Conservation (phyloP, 805 yeast genomes). For the Metschnikowia aberdeeniae region DNA sequence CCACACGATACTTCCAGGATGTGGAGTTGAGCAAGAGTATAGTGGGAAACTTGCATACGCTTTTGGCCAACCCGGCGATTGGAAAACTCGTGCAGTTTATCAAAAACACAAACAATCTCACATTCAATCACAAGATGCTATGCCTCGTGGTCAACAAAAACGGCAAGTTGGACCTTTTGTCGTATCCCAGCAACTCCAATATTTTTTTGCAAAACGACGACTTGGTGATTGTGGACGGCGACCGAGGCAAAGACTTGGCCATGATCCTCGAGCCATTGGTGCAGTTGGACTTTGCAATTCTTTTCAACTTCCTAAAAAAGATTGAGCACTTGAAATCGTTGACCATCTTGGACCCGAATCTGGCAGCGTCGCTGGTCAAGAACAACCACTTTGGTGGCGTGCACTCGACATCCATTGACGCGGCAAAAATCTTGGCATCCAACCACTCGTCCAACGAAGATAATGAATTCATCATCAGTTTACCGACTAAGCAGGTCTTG, state of each 20-base stretch:
- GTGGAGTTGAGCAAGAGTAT: constrained; percentile 25
- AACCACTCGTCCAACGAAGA: constrained; percentile 42
- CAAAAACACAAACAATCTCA: constrained; percentile 38
- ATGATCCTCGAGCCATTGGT: constrained; percentile 65
- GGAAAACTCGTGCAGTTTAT: constrained; percentile 33
- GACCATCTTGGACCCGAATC: constrained; percentile 29
- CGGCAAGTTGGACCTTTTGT: constrained; percentile 66
- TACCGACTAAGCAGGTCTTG: constrained; percentile 74
- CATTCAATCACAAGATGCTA: constrained; percentile 37
- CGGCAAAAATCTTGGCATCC: constrained; percentile 34
- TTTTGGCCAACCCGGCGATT: constrained; percentile 27
- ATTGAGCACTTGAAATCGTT: constrained; percentile 60
- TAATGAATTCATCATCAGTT: constrained; percentile 55
- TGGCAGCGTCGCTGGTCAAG: constrained; percentile 15
- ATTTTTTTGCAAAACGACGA: constrained; percentile 55
- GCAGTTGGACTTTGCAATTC: constrained; percentile 59
- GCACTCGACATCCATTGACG: constrained; percentile 35
- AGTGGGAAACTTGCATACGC: constrained; percentile 22
- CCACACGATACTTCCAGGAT: constrained; percentile 51
- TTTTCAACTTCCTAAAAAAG: constrained; percentile 71
- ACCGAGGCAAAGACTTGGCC: constrained; percentile 76
- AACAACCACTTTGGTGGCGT: constrained; percentile 33
- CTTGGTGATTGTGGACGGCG: constrained; percentile 77
- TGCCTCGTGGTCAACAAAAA: constrained; percentile 55
- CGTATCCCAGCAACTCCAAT: constrained; percentile 63